Base-by-base conservation (phyloP, 2,329 filamentous ascomycete genomes). In the Verticillium longisporum region DNA sequence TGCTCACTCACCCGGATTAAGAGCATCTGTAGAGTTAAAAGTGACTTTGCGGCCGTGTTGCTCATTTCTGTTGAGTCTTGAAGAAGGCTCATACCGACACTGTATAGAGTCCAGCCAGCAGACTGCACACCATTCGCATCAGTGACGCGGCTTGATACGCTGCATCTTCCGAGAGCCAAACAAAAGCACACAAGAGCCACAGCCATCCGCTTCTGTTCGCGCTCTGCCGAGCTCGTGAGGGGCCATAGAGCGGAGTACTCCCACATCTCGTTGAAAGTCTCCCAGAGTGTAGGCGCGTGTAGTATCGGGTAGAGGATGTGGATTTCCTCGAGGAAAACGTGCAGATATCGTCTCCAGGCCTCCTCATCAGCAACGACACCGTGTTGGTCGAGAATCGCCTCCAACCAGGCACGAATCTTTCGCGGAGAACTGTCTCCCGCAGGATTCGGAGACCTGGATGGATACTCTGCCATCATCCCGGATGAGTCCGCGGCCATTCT, bases 231-330 rank as follows among this genome's bases (percentile, higher is more conserved):
- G 18, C 59, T 61, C 9, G 57, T 26, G 53, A 63, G 56, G n/a
- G 59, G 32, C 61, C 61, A 63, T 1, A 63, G 53, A 13, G 59
- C 61, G 3, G 60, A 61, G 15, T 56, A 59, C 34, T 63, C 60
- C 61, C 61, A 63, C 26, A 63, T 50, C n/a, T 59, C 59, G 32
- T 63, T 60, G 31, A 63, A 63, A 1, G 54, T 63, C 18, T 63
- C 57, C 61, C 61, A 63, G 4, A 63, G 31, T 0, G 56, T 37
- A 15, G 61, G 61, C 10, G 61, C 53, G 15, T 63, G 60, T 2
- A 63, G 57, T 5, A 63, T 36, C 6, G 61, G 61, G 36, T 63
- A 63, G 2, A 63, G 53, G 4, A 63, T 18, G 37, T 63, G 61
- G 7, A 63, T 58, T 18, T 63, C 61, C n/a, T 63, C 61, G 1